Percentiles rank a stretch among this genome's conserved stretches.
Conservation (phyloP, 768 basidiomycete genomes). For the Hebeloma cylindrosporum region DNA sequence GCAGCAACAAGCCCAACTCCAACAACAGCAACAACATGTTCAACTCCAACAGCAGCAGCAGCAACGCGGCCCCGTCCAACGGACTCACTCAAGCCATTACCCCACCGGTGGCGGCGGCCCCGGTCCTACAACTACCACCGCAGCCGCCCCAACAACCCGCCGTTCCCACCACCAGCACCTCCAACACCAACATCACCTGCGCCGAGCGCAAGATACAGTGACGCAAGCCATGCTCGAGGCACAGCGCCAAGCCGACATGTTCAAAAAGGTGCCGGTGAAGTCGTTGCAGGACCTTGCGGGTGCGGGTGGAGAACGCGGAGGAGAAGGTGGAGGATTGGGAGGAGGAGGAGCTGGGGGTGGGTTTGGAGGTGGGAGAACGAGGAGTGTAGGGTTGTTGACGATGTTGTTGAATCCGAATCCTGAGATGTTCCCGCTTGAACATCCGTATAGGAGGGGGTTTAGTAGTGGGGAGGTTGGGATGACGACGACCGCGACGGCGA, state of each 20-base stretch:
- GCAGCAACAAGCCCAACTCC: conserved; percentile 6
- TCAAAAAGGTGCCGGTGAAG: conserved; percentile 65
- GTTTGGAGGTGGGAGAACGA: no score
- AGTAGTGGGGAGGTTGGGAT: conserved; percentile 46
- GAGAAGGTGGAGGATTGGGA: no score
- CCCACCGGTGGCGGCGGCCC: conserved; percentile 15
- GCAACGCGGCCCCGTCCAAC: conserved; percentile 22
- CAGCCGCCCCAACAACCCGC: conserved; percentile 16
- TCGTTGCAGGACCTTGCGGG: conserved; percentile 59
- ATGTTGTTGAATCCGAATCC: conserved; percentile 76
- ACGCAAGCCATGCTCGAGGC: conserved; percentile 24
- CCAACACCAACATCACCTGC: conserved; percentile 13
- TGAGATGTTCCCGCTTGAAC: conserved; percentile 53
- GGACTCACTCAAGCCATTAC: conserved; percentile 27
- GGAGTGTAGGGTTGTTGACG: conserved; percentile 56
- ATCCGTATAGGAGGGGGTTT: conserved; percentile 56
- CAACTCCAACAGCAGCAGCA: conserved; percentile 17
- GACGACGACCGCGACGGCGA: no score
- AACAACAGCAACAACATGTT: conserved; percentile 16
- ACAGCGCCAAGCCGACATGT: conserved; percentile 53
- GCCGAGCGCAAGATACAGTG: conserved; percentile 14
- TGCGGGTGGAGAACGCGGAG: no score
- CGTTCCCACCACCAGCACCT: conserved; percentile 16
- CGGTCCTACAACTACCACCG: conserved; percentile 8
- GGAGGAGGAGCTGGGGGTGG: no score